A percentile compares a stretch with the other conserved stretches of the same genome.
These are phyloP conservation scores for Buxus sempervirens DNA, from an alignment of 164 flowering plant species.

Conservation along the genomic window DNA sequence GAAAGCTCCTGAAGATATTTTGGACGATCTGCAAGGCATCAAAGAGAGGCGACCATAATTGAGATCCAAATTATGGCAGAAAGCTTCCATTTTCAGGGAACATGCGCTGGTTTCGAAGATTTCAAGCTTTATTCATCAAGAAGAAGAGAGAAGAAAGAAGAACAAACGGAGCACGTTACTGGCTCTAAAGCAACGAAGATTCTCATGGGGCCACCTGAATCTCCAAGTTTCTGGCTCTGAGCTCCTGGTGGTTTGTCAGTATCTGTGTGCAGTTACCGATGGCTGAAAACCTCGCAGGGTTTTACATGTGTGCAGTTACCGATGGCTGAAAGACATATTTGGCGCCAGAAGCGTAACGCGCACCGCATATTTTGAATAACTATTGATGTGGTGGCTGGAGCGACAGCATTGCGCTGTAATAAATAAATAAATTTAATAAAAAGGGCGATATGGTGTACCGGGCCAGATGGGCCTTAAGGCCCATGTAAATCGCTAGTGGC, in stretches of 20 bases:
- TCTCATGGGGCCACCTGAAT: constrained; percentile 25
- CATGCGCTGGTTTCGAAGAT: neutral
- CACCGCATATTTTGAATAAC: neutral
- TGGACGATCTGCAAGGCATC: constrained; percentile 17
- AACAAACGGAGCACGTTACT: no score
- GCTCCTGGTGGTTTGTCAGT: neutral
- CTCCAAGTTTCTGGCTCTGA: constrained; percentile 9
- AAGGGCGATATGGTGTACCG: no score
- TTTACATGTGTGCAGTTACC: no score
- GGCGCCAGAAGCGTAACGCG: neutral
- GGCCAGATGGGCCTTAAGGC: no score
- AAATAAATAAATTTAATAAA: no score
- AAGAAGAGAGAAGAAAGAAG: constrained; percentile 3
- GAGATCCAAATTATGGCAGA: constrained; percentile 27
- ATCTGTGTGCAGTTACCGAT: neutral
- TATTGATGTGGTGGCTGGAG: neutral
- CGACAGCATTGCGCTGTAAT: neutral
- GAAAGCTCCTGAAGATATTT: constrained; percentile 16
- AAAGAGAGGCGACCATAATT: constrained; percentile 20
- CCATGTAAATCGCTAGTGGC: no score
- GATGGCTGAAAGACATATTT: no score
- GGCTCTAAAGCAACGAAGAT: neutral
- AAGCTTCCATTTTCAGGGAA: constrained; percentile 32
- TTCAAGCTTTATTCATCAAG: neutral
- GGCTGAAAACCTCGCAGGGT: no score